These are phyloP conservation scores for Boletus reticuloceps DNA, from an alignment of 768 basidiomycete species.

Conservation along the genomic window DNA sequence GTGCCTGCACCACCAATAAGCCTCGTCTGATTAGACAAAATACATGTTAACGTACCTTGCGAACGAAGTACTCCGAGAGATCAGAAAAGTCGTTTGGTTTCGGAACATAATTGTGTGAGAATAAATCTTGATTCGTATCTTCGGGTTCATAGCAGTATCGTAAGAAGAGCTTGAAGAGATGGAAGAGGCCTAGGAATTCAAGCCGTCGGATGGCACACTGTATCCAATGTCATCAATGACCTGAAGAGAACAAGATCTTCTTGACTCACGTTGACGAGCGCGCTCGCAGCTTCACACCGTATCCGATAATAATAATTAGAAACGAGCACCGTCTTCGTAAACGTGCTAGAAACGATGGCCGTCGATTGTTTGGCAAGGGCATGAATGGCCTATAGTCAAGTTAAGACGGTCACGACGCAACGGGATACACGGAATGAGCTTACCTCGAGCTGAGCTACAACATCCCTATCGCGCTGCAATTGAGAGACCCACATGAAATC, in stretches of 20 bases:
- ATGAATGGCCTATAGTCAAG: slow-evolving; percentile 74
- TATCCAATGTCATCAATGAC: slow-evolving; percentile 7
- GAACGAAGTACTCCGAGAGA: slow-evolving; percentile 89
- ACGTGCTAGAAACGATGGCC: slow-evolving; percentile 82
- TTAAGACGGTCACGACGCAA: slow-evolving; percentile 2
- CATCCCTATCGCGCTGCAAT: slow-evolving; percentile 91
- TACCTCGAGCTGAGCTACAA: slow-evolving; percentile 96
- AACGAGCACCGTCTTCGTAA: slow-evolving; percentile 92
- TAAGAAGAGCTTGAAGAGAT: slow-evolving; percentile 92
- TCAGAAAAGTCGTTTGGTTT: slow-evolving; percentile 94
- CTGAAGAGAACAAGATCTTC: not conserved
- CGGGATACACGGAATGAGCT: slow-evolving; percentile 22
- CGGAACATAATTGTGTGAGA: slow-evolving; percentile 87
- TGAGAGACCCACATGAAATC: slow-evolving; percentile 99
- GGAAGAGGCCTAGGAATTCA: slow-evolving; percentile 90
- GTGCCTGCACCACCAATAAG: slow-evolving; percentile 44
- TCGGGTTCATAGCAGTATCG: slow-evolving; percentile 89
- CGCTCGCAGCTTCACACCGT: slow-evolving; percentile 89
- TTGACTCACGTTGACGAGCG: slow-evolving; percentile 70
- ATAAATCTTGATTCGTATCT: slow-evolving; percentile 77
- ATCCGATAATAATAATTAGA: slow-evolving; percentile 96
- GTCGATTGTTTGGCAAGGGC: slow-evolving; percentile 81
- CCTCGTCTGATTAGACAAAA: not conserved
- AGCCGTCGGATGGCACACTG: slow-evolving; percentile 84
- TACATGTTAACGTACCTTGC: slow-evolving; percentile 57